A percentile compares a stretch with the other conserved stretches of the same genome.
Evolutionary conservation across 352 stramenopile species (phyloP).

Genomic region (Globisporangium rhizosaccharum): DNA sequence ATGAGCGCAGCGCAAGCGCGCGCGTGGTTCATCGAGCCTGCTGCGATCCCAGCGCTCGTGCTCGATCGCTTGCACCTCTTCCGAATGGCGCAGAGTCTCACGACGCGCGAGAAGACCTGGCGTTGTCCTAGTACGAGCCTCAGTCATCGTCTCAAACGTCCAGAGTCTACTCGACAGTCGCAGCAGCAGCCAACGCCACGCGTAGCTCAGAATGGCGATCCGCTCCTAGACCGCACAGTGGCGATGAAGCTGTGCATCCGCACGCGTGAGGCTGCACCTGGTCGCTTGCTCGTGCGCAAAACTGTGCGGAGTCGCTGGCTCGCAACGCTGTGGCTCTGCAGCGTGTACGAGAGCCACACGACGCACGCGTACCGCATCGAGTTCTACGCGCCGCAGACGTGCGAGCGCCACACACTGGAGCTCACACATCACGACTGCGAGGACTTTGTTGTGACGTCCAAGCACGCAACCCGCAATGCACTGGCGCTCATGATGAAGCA

Average conservation of each 20-base stretch:
- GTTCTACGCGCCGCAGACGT: conserved; percentile 35
- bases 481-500: conserved; percentile 17
- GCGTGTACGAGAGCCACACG: conserved; percentile 19
- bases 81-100: conserved; percentile 16
- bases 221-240: conserved; percentile 4
- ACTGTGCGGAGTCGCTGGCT: conserved; percentile 25
- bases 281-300: conserved; percentile 27
- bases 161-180: too few species aligned
- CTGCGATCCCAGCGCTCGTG: conserved; percentile 31
- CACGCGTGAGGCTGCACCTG: conserved; percentile 18
- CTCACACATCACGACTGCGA: conserved; percentile 24
- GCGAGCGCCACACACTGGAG: conserved; percentile 10
- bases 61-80: conserved; percentile 65
- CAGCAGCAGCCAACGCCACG: too few species aligned
- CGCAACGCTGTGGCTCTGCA: conserved; percentile 28
- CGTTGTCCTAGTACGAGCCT: too few species aligned
- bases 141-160: too few species aligned
- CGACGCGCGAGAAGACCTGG: conserved; percentile 1
- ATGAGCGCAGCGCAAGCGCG: conserved; percentile 32
- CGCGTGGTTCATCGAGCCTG: conserved; percentile 26
- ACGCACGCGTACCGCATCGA: conserved; percentile 21
- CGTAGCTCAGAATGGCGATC: background rate
- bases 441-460: conserved; percentile 18
- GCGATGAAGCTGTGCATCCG: conserved; percentile 20
- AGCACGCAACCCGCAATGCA: conserved; percentile 1